Conservation (phyloP, 2,329 filamentous ascomycete species). For the Alternaria sp. region DNA sequence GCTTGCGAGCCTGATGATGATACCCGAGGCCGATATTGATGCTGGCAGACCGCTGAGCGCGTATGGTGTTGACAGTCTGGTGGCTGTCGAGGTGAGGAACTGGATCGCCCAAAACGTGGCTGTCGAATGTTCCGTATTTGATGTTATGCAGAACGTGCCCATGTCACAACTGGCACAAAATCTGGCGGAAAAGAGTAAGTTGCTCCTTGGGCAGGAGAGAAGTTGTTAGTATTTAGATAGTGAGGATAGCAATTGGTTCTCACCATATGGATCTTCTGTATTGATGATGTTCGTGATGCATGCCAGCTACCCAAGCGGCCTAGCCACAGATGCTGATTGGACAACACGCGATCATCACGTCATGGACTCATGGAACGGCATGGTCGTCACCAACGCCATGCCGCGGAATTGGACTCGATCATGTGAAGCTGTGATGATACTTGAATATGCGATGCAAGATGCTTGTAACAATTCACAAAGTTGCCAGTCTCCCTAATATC, state of each 20-base stretch:
- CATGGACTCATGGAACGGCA: constrained; percentile 10
- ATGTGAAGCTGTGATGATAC: background rate
- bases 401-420: background rate
- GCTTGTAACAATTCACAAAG: background rate
- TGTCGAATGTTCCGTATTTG: constrained; percentile 18
- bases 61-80: constrained; percentile 34
- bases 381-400: constrained; percentile 1
- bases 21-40: constrained; percentile 29
- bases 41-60: constrained; percentile 26
- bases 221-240: background rate
- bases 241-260: background rate
- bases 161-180: constrained; percentile 16
- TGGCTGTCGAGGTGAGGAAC: constrained; percentile 32
- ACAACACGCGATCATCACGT: constrained; percentile 10
- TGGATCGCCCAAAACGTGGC: constrained; percentile 17
- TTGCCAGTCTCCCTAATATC: background rate
- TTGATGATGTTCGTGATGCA: background rate
- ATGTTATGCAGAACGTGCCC: constrained; percentile 20
- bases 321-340: constrained; percentile 18
- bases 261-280: background rate
- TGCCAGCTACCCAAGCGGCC: background rate
- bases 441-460: background rate
- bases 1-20: constrained; percentile 21
- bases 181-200: constrained; percentile 22
- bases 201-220: constrained; percentile 5